Percentiles rank a stretch among this genome's conserved stretches.
Evolutionary conservation across 78 protist genomes (phyloP).

Genomic region (Speleostelium caveatum): DNA sequence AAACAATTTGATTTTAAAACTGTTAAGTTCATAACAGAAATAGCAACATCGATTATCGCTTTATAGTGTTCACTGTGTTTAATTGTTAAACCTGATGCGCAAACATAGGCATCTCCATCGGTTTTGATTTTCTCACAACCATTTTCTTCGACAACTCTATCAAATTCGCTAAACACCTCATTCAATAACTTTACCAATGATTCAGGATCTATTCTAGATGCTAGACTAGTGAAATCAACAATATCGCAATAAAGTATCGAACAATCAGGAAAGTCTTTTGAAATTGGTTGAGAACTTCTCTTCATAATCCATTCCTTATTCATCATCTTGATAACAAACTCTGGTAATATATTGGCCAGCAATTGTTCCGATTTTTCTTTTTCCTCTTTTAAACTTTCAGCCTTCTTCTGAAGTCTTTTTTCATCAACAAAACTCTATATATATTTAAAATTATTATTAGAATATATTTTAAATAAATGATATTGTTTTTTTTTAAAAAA

Average conservation of each 20-base stretch:
- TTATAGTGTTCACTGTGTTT: slow-evolving; percentile 14
- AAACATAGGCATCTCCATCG: slow-evolving; percentile 78
- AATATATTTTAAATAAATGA: neutral
- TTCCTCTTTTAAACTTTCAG: slow-evolving; percentile 36
- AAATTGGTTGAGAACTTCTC: slow-evolving; percentile 20
- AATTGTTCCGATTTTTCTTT: slow-evolving; percentile 69
- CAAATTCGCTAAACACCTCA: slow-evolving; percentile 86
- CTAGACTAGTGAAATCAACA: slow-evolving; percentile 83
- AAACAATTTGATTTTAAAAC: slow-evolving; percentile 8
- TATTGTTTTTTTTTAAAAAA: neutral
- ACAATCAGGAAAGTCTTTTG: slow-evolving; percentile 48
- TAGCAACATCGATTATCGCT: slow-evolving; percentile 22
- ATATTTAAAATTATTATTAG: neutral
- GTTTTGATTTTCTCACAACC: slow-evolving; percentile 75
- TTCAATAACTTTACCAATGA: slow-evolving; percentile 76
- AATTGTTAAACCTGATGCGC: slow-evolving; percentile 56
- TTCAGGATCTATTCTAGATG: slow-evolving; percentile 29
- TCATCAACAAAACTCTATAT: slow-evolving; percentile 60
- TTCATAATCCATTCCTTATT: neutral
- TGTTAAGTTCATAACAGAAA: slow-evolving; percentile 17
- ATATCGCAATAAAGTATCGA: slow-evolving; percentile 78
- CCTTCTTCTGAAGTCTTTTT: slow-evolving; percentile 33
- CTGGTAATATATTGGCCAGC: slow-evolving; percentile 54
- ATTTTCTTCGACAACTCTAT: slow-evolving; percentile 52
- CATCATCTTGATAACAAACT: slow-evolving; percentile 52